Conservation (phyloP, 2,329 filamentous ascomycete genomes). For the Colletotrichum tamarilloi region DNA sequence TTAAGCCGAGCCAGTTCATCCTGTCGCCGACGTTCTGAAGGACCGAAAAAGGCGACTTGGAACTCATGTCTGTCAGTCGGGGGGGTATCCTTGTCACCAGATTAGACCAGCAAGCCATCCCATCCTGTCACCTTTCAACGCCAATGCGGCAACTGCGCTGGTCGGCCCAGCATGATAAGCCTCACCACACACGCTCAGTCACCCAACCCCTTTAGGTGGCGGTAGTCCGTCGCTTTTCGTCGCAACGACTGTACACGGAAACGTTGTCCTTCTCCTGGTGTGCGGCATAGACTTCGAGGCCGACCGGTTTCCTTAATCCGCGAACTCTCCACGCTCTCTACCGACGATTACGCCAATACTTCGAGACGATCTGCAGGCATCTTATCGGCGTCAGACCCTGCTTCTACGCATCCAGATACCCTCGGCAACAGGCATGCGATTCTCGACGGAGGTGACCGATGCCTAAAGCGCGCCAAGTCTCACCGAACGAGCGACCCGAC, state of each 20-base stretch:
- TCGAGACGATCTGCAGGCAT: neutral
- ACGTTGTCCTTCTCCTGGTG: neutral
- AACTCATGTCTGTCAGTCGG: neutral
- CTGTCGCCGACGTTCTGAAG: conserved; percentile 14
- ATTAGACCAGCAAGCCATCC: conserved; percentile 24
- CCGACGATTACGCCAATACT: neutral
- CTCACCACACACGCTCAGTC: conserved; percentile 18
- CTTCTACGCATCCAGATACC: neutral
- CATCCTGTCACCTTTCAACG: conserved; percentile 25
- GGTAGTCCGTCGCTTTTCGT: neutral
- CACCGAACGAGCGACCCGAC: conserved; percentile 4
- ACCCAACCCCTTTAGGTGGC: conserved; percentile 23
- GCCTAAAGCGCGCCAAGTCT: conserved; percentile 2
- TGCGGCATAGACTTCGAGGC: neutral
- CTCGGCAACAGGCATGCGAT: conserved; percentile 26
- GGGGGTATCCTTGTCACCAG: conserved; percentile 31
- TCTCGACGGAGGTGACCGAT: conserved; percentile 13
- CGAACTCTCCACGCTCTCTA: neutral
- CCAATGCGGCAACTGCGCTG: conserved; percentile 26
- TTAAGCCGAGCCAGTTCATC: conserved; percentile 17
- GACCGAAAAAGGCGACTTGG: neutral
- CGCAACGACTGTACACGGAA: conserved; percentile 1
- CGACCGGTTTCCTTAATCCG: neutral
- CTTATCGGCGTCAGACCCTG: neutral
- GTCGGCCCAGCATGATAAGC: conserved; percentile 33